Percentiles rank a stretch among this genome's conserved stretches.
Evolutionary conservation across 2,329 filamentous ascomycete species (phyloP).

Genomic region (Aspergillus tamarii): DNA sequence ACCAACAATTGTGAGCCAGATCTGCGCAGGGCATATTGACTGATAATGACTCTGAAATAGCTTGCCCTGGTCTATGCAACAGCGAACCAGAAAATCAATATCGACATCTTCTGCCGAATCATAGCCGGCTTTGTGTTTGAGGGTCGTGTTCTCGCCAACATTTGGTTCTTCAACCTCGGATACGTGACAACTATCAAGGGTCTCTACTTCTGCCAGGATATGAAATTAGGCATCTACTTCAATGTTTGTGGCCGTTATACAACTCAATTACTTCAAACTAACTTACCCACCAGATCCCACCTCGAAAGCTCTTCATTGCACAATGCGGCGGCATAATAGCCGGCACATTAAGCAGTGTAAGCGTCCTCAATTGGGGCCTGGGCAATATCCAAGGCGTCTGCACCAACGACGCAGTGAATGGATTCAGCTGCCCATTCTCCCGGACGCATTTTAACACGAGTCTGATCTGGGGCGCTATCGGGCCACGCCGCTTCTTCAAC

Average conservation of each 20-base stretch:
- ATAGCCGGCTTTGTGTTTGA: conserved; percentile 35
- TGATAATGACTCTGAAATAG: conserved; percentile 6
- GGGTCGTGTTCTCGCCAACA: conserved; percentile 37
- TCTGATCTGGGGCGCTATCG: conserved; percentile 71
- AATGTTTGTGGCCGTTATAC: conserved; percentile 13
- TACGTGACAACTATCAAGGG: conserved; percentile 21
- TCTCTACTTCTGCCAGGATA: conserved; percentile 31
- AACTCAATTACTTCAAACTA: conserved; percentile 28
- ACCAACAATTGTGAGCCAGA: no score
- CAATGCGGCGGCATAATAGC: conserved; percentile 54
- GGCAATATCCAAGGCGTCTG: conserved; percentile 48
- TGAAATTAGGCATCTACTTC: conserved; percentile 33
- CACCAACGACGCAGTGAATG: conserved; percentile 59
- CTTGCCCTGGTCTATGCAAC: conserved; percentile 30
- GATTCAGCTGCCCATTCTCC: conserved; percentile 59
- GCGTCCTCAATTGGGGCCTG: conserved; percentile 50
- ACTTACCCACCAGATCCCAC: conserved; percentile 35
- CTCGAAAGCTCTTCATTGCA: conserved; percentile 51
- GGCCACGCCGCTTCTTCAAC: conserved; percentile 67
- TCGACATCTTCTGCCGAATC: conserved; percentile 33
- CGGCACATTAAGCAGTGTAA: conserved; percentile 47
- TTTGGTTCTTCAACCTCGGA: conserved; percentile 30
- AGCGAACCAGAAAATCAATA: conserved; percentile 32
- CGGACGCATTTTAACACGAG: conserved; percentile 67
- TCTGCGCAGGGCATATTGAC: background rate